Evolutionary conservation across 305 asterid species (phyloP).

Genomic region (Fraxinus baroniana): DNA sequence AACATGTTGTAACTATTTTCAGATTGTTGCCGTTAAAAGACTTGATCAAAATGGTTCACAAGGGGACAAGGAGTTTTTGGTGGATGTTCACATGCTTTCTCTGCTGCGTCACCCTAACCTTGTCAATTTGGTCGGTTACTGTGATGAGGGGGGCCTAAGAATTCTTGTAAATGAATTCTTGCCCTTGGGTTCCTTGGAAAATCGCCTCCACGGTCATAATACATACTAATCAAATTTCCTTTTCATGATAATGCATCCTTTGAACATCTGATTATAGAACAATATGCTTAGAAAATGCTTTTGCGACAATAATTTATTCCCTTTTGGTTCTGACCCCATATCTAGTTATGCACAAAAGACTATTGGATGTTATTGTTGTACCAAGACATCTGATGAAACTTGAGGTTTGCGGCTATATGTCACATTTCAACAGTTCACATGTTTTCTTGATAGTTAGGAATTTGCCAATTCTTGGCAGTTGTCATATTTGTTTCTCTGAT

Average conservation of each 20-base stretch:
- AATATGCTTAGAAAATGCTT: neutral
- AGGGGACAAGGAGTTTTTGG: conserved; percentile 42
- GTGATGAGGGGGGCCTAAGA: conserved; percentile 40
- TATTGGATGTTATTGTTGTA: neutral
- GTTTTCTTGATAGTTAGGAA: neutral
- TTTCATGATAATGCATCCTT: neutral
- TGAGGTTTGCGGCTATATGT: neutral
- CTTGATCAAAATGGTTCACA: conserved; percentile 36
- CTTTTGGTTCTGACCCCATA: neutral
- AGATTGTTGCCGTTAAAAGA: conserved; percentile 43
- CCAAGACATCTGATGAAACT: neutral
- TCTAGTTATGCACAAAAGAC: neutral
- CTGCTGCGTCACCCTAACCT: conserved; percentile 43
- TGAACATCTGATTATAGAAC: neutral
- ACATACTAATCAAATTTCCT: neutral
- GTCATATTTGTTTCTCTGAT: neutral
- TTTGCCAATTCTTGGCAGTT: neutral
- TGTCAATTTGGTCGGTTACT: conserved; percentile 42
- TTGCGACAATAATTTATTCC: neutral
- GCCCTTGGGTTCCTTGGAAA: conserved; percentile 44
- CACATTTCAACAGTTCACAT: neutral
- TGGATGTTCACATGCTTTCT: conserved; percentile 44
- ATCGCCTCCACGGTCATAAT: conserved; percentile 38
- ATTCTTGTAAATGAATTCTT: conserved; percentile 39
- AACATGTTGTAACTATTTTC: neutral